A percentile compares a stretch with the other conserved stretches of the same genome.
These are phyloP conservation scores for Dactylellina sp. DNA, from an alignment of 2,329 filamentous ascomycete genomes.

Conservation along the genomic window DNA sequence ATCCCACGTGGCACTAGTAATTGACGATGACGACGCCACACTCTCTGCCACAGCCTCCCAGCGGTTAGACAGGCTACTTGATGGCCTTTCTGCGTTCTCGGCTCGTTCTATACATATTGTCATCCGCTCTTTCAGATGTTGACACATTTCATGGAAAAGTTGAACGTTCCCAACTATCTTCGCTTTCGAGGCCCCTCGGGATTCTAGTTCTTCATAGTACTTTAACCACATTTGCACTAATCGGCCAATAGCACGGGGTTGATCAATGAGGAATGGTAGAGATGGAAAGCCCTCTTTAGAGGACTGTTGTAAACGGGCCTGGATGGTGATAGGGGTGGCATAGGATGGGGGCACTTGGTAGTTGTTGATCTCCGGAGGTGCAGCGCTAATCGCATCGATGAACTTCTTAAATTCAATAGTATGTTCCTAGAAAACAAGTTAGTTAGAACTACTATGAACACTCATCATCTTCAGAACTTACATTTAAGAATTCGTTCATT, in stretches of 20 bases:
- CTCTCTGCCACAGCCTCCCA: slow-evolving; percentile 70
- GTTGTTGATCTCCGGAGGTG: slow-evolving; percentile 54
- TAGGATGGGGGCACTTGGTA: slow-evolving; percentile 80
- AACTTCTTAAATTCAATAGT: slow-evolving; percentile 59
- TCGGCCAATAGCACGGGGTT: slow-evolving; percentile 83
- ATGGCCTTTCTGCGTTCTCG: slow-evolving; percentile 68
- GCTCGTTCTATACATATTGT: slow-evolving; percentile 68
- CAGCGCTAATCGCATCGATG: slow-evolving; percentile 58
- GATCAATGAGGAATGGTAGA: slow-evolving; percentile 91
- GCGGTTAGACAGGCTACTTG: slow-evolving; percentile 66
- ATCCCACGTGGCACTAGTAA: slow-evolving; percentile 38
- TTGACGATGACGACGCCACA: slow-evolving; percentile 60
- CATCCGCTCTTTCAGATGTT: slow-evolving; percentile 66
- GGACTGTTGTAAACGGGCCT: slow-evolving; percentile 80
- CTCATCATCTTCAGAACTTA: slow-evolving; percentile 29
- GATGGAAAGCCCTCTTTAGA: slow-evolving; percentile 93
- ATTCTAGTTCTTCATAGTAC: slow-evolving; percentile 63
- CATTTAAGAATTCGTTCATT: slow-evolving; percentile 74
- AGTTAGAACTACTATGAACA: background rate
- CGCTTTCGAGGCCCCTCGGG: slow-evolving; percentile 60
- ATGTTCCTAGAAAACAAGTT: slow-evolving; percentile 50
- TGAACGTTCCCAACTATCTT: slow-evolving; percentile 66
- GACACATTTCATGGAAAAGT: slow-evolving; percentile 67
- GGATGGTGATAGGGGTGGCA: slow-evolving; percentile 89
- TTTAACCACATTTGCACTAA: slow-evolving; percentile 85